Evolutionary conservation across 1,284 basidiomycete species (phyloP), one percentile per base, ranked within the genome.

Genomic region (Cystobasidium sp.): DNA sequence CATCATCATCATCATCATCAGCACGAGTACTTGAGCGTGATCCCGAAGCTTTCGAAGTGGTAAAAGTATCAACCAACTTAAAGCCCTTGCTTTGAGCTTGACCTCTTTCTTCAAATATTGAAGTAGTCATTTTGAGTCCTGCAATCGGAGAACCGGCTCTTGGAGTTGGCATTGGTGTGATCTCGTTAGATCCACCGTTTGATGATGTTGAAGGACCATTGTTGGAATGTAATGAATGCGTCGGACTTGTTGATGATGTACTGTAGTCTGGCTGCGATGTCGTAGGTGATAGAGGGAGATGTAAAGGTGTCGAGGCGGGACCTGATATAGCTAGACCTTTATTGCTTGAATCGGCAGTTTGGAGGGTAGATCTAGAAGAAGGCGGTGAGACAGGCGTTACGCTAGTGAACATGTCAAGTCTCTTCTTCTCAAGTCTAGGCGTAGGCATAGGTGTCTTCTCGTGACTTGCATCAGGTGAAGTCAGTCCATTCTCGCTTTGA

Each of bases 391-490:
- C 12, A n/a, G 55, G 55, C 31, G 24, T 14, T 14, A 56, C 24
- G 18, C 16, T 31, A n/a, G 55, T 56, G 31, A 31, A 31, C 31
- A 66, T 20, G 64, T 52, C 24, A 9, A 68, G 43, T 22, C 58
- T 20, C 8, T 7, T 37, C n/a, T 47, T 44, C 43, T 68, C 66
- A 20, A 56, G 31, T 16, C 55, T 41, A 56, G 53, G 66, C 39
- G 66, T 68, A 53, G 52, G 18, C 39, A 47, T 59, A 18, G 66
- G 66, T 37, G 66, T 68, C 44, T 68, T 68, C 31, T 68, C 66
- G 58, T 47, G 46, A 12, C 44, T n/a, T 7, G 43, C 37, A 2
- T 58, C 39, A 31, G 53, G 55, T 5, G 66, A 68, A 22, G 10
- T 39, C 6, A 31, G 24, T 56, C 14, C 53, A 12, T 10, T 22